Evolutionary conservation across 257 asterid genomes (phyloP).

Genomic region (Gynochthodes officinalis): DNA sequence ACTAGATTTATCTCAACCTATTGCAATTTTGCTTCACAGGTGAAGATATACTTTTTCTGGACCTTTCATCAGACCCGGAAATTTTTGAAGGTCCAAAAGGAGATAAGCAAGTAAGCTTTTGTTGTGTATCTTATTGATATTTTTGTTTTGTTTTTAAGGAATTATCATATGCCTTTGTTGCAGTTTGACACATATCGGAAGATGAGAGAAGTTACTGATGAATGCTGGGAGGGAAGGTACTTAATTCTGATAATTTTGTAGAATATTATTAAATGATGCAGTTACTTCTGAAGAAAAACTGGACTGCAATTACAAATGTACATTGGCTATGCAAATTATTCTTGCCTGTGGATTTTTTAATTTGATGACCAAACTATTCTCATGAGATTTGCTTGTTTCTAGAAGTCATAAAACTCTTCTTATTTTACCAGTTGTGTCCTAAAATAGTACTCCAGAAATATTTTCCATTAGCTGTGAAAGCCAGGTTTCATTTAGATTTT

Average conservation of each 20-base stretch:
- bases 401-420: not conserved
- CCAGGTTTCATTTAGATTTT: not conserved
- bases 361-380: not conserved
- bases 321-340: not conserved
- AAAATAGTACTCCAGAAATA: not conserved
- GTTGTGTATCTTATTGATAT: slow-evolving; percentile 11
- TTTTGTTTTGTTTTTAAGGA: slow-evolving; percentile 11
- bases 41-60: slow-evolving; percentile 87
- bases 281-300: not conserved
- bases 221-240: slow-evolving; percentile 98
- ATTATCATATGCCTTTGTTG: slow-evolving; percentile 22
- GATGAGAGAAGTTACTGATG: slow-evolving; percentile 82
- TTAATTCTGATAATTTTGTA: not conserved
- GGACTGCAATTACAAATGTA: not conserved
- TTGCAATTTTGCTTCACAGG: slow-evolving; percentile 42
- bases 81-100: slow-evolving; percentile 86
- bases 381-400: not conserved
- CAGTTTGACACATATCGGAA: slow-evolving; percentile 91
- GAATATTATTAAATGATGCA: not conserved
- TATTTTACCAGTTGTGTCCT: not conserved
- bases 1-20: not conserved
- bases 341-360: not conserved
- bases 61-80: slow-evolving; percentile 85
- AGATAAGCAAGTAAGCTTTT: slow-evolving; percentile 65
- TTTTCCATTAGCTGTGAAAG: not conserved